phyloP scores from a whole-genome alignment of 768 basidiomycete species.

The Dioszegia crocea region DNA sequence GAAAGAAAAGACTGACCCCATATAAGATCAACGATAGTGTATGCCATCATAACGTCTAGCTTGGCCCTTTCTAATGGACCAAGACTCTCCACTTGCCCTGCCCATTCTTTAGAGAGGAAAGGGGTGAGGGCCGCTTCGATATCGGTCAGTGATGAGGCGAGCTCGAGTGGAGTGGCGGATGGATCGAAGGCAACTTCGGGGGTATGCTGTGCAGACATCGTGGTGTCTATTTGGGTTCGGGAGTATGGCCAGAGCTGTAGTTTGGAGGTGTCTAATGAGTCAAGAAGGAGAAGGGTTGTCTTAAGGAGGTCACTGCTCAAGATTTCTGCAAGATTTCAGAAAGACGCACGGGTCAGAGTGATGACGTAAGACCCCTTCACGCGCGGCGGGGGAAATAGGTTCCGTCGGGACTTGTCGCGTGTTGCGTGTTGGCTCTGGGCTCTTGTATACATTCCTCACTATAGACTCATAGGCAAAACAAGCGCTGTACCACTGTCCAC shows the following conservation, averaged over 20 bases:
- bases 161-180: slow-evolving; percentile 15
- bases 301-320: too few relatives aligned
- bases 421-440: neutral
- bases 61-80: slow-evolving; percentile 40
- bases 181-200: slow-evolving; percentile 15
- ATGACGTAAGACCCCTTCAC: neutral
- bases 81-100: slow-evolving; percentile 24
- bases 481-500: too few relatives aligned
- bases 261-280: neutral
- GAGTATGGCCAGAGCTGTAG: neutral
- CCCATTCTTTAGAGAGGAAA: slow-evolving; percentile 23
- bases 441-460: neutral
- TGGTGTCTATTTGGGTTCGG: too few relatives aligned
- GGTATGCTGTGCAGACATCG: neutral
- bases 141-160: slow-evolving; percentile 24
- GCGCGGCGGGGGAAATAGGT: neutral
- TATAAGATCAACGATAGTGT: slow-evolving; percentile 48
- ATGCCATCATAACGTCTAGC: slow-evolving; percentile 45
- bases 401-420: neutral
- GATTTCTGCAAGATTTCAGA: too few relatives aligned
- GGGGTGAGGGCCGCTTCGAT: slow-evolving; percentile 36
- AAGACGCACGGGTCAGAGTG: neutral
- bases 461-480: too few relatives aligned
- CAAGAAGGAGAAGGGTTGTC: neutral
- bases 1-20: slow-evolving; percentile 43